Base-by-base conservation (phyloP, 176 grass and related monocot genomes). In the Bonia amplexicaulis region DNA sequence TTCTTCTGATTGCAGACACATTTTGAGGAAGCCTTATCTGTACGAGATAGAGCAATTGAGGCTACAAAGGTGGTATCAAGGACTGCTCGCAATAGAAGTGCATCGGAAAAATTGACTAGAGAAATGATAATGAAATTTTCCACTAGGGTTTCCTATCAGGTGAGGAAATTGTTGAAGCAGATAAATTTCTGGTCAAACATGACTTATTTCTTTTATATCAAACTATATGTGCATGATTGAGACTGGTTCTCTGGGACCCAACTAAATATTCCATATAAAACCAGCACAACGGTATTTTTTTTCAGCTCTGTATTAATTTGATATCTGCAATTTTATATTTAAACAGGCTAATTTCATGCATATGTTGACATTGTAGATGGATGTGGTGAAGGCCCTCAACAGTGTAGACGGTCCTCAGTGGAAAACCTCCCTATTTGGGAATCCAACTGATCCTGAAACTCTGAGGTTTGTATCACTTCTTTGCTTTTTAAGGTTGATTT, bases 391-490 rank as follows among this genome's bases (percentile, higher is more conserved):
- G 89, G 87, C 91, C 52, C 84, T 98, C 77, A 98, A 98, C 59
- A 89, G 70, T 92, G 57, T 83, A 75, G 96, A 98, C 72, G 96
- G 96, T 48, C 93, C 93, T 90, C 96, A 98, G 83, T 98, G 96
- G 96, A 98, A 92, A 67, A 87, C 91, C 77, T 98, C 96, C 73
- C 91, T 98, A 57, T 98, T 95, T 78, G 96, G 96, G 71, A 98
- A 93, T 91, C 96, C 93, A 83, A 86, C 84, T 76, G 96, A 98
- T 51, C 82, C 93, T 85, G 96, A 98, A 92, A 98, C 96, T 68
- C 81, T 85, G 80, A 97, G 92, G 95, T 95, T 78, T 85, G 90
- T 86, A 44, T 47, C 12, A 19, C 84, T 65, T 79, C 46, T 86
- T 80, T 81, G 25, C 33, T 23, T 64, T 66, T 67, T 62, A 74